A percentile compares a stretch with the other conserved stretches of the same genome.
These are phyloP conservation scores for Fusarium sp. DNA, from an alignment of 2,329 filamentous ascomycete species.

Conservation along the genomic window DNA sequence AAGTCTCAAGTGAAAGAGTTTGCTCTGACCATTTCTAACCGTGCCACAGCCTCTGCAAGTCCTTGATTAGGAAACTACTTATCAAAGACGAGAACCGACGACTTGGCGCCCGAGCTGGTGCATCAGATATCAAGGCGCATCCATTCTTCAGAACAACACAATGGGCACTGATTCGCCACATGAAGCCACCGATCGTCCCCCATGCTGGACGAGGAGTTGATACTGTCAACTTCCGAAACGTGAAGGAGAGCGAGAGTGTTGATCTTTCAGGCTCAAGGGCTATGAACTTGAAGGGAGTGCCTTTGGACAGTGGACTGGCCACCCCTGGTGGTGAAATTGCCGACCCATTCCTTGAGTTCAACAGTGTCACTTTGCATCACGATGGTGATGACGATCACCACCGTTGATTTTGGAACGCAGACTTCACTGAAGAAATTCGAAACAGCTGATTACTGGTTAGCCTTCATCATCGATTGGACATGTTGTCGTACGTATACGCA, in stretches of 20 bases:
- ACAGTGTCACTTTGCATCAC: constrained; percentile 96
- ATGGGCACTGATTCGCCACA: constrained; percentile 96
- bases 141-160: constrained; percentile 96
- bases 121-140: constrained; percentile 95
- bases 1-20: constrained; percentile 53
- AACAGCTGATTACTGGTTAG: constrained; percentile 17
- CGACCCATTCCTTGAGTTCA: constrained; percentile 98
- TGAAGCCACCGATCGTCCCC: constrained; percentile 97
- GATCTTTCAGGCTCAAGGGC: constrained; percentile 76
- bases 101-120: constrained; percentile 91
- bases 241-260: constrained; percentile 96
- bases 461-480: constrained; percentile 27
- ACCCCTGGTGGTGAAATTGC: constrained; percentile 84
- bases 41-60: constrained; percentile 86
- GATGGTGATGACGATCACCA: constrained; percentile 80
- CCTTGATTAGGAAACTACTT: constrained; percentile 91
- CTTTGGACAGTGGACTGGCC: constrained; percentile 83
- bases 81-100: constrained; percentile 98
- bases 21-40: background rate
- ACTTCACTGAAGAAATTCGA: constrained; percentile 4
- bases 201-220: constrained; percentile 90
- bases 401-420: constrained; percentile 9
- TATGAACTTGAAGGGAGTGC: constrained; percentile 77
- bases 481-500: constrained; percentile 40
- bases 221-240: constrained; percentile 96